These are phyloP conservation scores for Paracoccidioides brasiliensis DNA, from an alignment of 2,329 filamentous ascomycete species.

Conservation along the genomic window DNA sequence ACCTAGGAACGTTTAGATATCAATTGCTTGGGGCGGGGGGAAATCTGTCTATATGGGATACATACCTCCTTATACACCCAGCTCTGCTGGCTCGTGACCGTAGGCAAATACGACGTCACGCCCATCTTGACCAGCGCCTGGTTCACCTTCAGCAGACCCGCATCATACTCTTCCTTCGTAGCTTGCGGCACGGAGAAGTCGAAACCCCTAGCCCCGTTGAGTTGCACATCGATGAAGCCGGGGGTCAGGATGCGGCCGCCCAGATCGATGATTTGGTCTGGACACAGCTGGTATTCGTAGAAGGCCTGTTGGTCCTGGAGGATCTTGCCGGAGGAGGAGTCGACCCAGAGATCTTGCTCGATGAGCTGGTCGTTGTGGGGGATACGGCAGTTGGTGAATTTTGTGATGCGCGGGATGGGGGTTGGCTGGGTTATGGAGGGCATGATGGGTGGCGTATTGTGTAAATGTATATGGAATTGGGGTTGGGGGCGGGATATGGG, in stretches of 20 bases:
- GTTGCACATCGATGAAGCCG: conserved; percentile 79
- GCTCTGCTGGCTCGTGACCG: conserved; percentile 61
- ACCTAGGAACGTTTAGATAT: conserved; percentile 23
- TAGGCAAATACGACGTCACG: conserved; percentile 79
- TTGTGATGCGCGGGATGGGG: conserved; percentile 49
- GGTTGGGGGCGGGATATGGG: conserved; percentile 14
- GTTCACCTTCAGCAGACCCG: conserved; percentile 60
- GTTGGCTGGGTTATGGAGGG: conserved; percentile 24
- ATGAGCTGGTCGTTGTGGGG: conserved; percentile 56
- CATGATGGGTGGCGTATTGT: conserved; percentile 16
- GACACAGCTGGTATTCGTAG: conserved; percentile 36
- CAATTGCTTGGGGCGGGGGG: too few relatives aligned
- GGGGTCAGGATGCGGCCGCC: conserved; percentile 72
- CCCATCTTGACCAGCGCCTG: conserved; percentile 60
- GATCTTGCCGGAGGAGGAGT: conserved; percentile 67
- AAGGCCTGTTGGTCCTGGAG: conserved; percentile 53
- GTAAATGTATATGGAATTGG: conserved; percentile 14
- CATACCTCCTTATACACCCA: conserved; percentile 66
- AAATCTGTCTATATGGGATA: too few relatives aligned
- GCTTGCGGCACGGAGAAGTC: conserved; percentile 70
- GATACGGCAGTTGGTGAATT: conserved; percentile 78
- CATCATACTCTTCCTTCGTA: conserved; percentile 54
- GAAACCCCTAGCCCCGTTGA: conserved; percentile 87
- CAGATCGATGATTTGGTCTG: conserved; percentile 65
- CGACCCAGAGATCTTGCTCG: conserved; percentile 76